Conservation (phyloP, 2,329 filamentous ascomycete species). For the Grosmannia huntii region DNA sequence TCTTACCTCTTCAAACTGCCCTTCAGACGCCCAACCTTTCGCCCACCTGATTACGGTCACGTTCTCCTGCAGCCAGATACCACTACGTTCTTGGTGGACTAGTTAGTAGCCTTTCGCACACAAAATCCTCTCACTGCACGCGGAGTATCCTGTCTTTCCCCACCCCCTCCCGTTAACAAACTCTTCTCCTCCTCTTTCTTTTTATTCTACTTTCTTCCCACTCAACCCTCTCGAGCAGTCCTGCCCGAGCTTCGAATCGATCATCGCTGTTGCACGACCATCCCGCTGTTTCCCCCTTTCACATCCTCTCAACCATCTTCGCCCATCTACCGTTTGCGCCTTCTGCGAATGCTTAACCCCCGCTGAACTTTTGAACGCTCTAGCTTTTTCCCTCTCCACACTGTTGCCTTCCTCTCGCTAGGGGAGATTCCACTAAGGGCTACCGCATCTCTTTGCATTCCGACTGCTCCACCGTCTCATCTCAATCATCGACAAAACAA, state of each 20-base stretch:
- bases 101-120: conserved; percentile 3
- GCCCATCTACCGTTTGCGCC: not conserved
- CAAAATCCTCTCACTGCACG: not conserved
- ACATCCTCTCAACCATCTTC: not conserved
- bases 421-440: not conserved
- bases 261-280: not conserved
- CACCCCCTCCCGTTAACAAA: conserved; percentile 10
- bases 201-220: not conserved
- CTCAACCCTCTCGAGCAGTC: not conserved
- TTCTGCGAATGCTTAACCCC: conserved; percentile 1
- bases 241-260: not conserved
- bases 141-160: not conserved
- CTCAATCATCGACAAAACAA: not conserved
- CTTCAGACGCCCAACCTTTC: not conserved
- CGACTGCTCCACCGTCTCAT: not conserved
- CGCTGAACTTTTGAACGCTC: not conserved
- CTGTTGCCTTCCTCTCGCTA: not conserved
- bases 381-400: not conserved
- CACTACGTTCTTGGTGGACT: not conserved
- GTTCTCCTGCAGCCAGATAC: not conserved
- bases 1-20: not conserved
- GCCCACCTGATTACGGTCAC: not conserved
- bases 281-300: not conserved
- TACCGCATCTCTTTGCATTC: not conserved
- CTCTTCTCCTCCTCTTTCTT: conserved; percentile 1